Conservation (phyloP, 495 filamentous ascomycete genomes). For the Hypoxylon rickii region DNA sequence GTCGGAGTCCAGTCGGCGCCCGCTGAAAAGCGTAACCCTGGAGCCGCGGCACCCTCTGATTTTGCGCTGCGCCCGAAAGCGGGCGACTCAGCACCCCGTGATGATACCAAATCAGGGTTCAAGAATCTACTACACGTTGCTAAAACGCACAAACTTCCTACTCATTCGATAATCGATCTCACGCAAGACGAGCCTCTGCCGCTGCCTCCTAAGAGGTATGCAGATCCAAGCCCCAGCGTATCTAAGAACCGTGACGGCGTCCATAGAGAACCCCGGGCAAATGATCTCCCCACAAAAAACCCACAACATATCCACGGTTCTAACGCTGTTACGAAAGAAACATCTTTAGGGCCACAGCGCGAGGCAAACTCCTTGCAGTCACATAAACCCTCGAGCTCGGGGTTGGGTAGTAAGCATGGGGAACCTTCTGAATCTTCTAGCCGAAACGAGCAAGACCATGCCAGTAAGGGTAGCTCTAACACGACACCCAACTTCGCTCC, state of each 20-base stretch:
- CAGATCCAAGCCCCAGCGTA: background rate
- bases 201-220: background rate
- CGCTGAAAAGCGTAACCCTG: constrained; percentile 11
- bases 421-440: background rate
- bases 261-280: background rate
- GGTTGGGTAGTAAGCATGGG: background rate
- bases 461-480: background rate
- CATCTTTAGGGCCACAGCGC: background rate
- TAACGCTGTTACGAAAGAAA: too few species aligned
- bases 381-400: background rate
- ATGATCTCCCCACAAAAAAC: too few species aligned
- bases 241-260: background rate
- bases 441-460: background rate
- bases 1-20: constrained; percentile 2
- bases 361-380: constrained; percentile 9
- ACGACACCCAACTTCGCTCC: background rate
- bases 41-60: constrained; percentile 25
- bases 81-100: constrained; percentile 10
- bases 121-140: constrained; percentile 6
- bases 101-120: constrained; percentile 1
- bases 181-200: constrained; percentile 22
- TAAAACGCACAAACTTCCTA: background rate
- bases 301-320: too few species aligned
- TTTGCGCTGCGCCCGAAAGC: constrained; percentile 38
- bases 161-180: constrained; percentile 23